Conservation (phyloP, 2,329 filamentous ascomycete genomes). For the Exserohilum rostratum region DNA sequence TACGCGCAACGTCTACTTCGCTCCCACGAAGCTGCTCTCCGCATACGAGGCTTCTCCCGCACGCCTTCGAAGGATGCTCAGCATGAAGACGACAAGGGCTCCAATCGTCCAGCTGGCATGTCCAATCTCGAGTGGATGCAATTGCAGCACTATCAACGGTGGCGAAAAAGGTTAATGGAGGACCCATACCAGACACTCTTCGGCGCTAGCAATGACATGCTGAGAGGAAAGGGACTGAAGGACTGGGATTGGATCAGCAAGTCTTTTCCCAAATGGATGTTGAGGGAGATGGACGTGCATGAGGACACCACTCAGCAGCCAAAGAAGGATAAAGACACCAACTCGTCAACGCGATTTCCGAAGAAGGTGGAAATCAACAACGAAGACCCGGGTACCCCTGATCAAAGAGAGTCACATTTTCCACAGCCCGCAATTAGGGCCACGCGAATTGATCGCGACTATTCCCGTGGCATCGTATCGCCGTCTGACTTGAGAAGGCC, state of each 20-base stretch:
- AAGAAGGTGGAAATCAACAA: slow-evolving; percentile 20
- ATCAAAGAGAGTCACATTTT: slow-evolving; percentile 15
- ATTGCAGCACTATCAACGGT: slow-evolving; percentile 34
- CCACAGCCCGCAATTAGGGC: slow-evolving; percentile 22
- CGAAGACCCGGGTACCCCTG: neutral
- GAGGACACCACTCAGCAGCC: neutral
- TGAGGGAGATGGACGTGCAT: slow-evolving; percentile 32
- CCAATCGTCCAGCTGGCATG: slow-evolving; percentile 29
- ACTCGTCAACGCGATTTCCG: slow-evolving; percentile 11
- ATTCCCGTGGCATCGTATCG: slow-evolving; percentile 32
- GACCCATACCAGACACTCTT: slow-evolving; percentile 54
- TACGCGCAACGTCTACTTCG: slow-evolving; percentile 29
- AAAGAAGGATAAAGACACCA: neutral
- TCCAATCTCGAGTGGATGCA: slow-evolving; percentile 41
- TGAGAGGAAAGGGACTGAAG: slow-evolving; percentile 38
- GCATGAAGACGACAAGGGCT: slow-evolving; percentile 28
- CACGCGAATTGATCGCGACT: slow-evolving; percentile 22
- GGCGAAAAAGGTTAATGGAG: slow-evolving; percentile 42
- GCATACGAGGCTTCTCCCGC: slow-evolving; percentile 38
- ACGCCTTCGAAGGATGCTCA: slow-evolving; percentile 24
- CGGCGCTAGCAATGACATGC: slow-evolving; percentile 47
- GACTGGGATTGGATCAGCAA: slow-evolving; percentile 41
- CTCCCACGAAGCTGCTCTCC: slow-evolving; percentile 31
- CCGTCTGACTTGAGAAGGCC: slow-evolving; percentile 43
- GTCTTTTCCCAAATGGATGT: slow-evolving; percentile 41